Evolutionary conservation across 2,329 filamentous ascomycete genomes (phyloP).

Genomic region (Fusarium sp.): DNA sequence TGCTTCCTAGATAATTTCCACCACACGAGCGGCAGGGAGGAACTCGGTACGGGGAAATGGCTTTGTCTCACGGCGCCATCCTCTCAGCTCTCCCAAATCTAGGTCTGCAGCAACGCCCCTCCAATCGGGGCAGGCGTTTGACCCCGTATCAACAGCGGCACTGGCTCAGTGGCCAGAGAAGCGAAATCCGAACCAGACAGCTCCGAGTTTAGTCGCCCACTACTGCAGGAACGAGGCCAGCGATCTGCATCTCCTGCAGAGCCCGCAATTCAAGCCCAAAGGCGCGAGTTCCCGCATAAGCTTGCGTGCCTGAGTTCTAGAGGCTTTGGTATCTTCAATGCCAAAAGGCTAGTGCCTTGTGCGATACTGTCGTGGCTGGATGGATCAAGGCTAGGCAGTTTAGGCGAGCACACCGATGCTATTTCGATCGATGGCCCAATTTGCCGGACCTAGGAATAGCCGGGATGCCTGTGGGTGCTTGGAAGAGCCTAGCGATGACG

Average conservation of each 20-base stretch:
- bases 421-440: constrained; percentile 30
- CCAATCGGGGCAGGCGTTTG: not conserved
- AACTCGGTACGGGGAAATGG: not conserved
- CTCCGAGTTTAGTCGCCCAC: constrained; percentile 33
- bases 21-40: not conserved
- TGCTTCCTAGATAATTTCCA: not conserved
- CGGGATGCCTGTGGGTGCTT: not conserved
- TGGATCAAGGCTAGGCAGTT: not conserved
- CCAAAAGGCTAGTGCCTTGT: constrained; percentile 31
- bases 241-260: constrained; percentile 31
- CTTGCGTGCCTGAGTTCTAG: constrained; percentile 13
- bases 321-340: constrained; percentile 1
- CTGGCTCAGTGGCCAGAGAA: not conserved
- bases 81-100: not conserved
- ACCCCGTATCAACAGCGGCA: not conserved
- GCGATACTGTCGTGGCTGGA: constrained; percentile 6
- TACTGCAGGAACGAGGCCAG: constrained; percentile 42
- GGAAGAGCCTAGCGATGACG: constrained; percentile 19
- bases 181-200: constrained; percentile 22
- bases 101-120: not conserved
- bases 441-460: constrained; percentile 11
- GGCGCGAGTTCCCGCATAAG: constrained; percentile 27
- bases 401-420: not conserved
- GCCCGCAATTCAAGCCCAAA: constrained; percentile 12
- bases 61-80: constrained; percentile 8